phyloP scores from a whole-genome alignment of 225 moss, liverwort and hornwort genomes.

The Marchantia paleacea region DNA sequence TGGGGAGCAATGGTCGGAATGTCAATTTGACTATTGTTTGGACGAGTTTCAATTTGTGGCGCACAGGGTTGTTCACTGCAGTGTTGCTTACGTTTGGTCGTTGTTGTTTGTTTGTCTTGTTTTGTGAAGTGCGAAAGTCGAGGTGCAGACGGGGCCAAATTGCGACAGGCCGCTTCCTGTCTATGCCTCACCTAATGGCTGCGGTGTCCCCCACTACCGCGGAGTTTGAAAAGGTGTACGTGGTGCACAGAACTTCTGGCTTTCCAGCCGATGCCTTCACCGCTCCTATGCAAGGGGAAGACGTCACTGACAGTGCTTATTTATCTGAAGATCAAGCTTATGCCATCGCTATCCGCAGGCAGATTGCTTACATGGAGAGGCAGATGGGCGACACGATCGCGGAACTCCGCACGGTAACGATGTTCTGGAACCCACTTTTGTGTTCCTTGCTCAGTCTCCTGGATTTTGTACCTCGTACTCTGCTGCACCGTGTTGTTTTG shows the following conservation, averaged over 20 bases:
- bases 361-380: slow-evolving; percentile 40
- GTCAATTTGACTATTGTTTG: too few species aligned
- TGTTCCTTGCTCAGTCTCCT: neutral
- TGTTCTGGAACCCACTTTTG: neutral
- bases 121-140: neutral
- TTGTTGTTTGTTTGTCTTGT: neutral
- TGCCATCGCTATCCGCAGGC: slow-evolving; percentile 33
- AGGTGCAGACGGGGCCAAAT: neutral
- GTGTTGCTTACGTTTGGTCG: neutral
- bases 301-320: slow-evolving; percentile 35
- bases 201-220: slow-evolving; percentile 17
- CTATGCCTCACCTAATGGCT: slow-evolving; percentile 34
- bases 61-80: too few species aligned
- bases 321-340: slow-evolving; percentile 40
- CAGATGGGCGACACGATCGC: slow-evolving; percentile 26
- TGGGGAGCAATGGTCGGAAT: too few species aligned
- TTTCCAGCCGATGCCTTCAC: slow-evolving; percentile 30
- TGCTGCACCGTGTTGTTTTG: neutral
- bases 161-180: neutral
- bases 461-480: neutral
- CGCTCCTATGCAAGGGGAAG: slow-evolving; percentile 26
- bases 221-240: slow-evolving; percentile 28
- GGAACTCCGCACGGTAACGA: slow-evolving; percentile 35
- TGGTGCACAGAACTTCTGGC: slow-evolving; percentile 30
- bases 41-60: too few species aligned